phyloP scores from a whole-genome alignment of 441 rosid species.

The Sinapis alba region DNA sequence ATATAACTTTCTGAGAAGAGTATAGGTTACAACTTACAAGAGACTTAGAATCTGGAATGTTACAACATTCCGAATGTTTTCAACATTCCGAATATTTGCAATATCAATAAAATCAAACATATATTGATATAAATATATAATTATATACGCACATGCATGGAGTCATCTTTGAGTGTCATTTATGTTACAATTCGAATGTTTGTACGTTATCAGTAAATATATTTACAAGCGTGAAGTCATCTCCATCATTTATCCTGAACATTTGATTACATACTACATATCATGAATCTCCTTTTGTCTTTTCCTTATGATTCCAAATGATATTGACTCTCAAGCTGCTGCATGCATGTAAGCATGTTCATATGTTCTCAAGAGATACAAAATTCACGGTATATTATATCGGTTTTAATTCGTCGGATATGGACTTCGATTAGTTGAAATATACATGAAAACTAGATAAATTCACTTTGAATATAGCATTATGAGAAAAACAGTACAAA shows the following conservation, averaged over 20 bases:
- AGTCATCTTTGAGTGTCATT: neutral
- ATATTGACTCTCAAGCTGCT: slow-evolving; percentile 21
- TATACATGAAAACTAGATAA: neutral
- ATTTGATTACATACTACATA: slow-evolving; percentile 22
- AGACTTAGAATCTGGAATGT: neutral
- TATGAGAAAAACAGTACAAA: too few relatives aligned
- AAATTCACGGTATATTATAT: slow-evolving; percentile 10
- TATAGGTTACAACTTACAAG: neutral
- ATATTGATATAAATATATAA: too few relatives aligned
- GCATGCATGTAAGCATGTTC: slow-evolving; percentile 23
- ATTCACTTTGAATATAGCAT: neutral
- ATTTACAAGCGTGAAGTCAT: slow-evolving; percentile 36
- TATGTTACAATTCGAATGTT: neutral
- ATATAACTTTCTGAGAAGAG: neutral
- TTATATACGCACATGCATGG: neutral
- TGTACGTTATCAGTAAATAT: neutral
- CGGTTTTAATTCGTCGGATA: neutral
- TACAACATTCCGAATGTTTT: too few relatives aligned
- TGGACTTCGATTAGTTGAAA: too few relatives aligned
- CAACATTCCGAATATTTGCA: neutral
- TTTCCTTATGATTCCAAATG: slow-evolving; percentile 31
- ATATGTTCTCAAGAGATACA: neutral
- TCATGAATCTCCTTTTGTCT: slow-evolving; percentile 34
- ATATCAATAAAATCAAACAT: neutral
- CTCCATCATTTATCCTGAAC: slow-evolving; percentile 30